Evolutionary conservation across 495 filamentous ascomycete species (phyloP), one percentile per base, ranked within the genome.

Genomic region (Xylaria flabelliformis): DNA sequence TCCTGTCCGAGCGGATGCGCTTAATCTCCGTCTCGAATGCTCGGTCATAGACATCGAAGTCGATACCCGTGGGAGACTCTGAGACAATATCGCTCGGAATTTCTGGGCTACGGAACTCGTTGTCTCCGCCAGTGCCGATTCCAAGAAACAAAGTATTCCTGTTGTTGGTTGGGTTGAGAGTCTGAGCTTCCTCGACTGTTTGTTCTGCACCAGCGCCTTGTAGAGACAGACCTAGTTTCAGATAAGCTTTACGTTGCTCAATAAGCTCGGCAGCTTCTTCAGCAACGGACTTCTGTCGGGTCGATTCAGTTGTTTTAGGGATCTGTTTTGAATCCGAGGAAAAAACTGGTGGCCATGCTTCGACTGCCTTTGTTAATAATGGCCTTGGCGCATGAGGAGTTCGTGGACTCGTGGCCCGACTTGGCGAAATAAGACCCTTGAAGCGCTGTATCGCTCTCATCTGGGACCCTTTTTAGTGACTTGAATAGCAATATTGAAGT

Each of bases 401-500:
- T 44, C 50, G 64, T 29, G 61, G 73, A 17, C 69, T 73, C 19
- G 72, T 10, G 62, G 81, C 87, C 86, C 39, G 73, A 42, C 74
- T 77, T 53, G 74, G 73, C n/a, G 73, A 72, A n/a, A 83, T 75
- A 66, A 86, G 80, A 42, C 76, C 66, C 66, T 97, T 97, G 81
- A 98, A 97, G 65, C 91, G 93, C 67, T 89, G 89, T 44, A 97
- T 95, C 10, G 95, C 96, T 91, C 91, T 96, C 86, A 99, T 92
- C 93, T 97, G 76, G 12, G 13, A 26, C 13, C 13, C 2, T 8
- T 50, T 50, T 77, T 69, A 74, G 70, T 46, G 36, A 68, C 50
- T 39, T 13, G 0, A 53, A 32, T 46, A 50, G 72, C 26, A 13
- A 34, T 21, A 4, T 42, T 24, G 34, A 29, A 72, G 21, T 8